phyloP scores from a whole-genome alignment of 371 early-diverging fungal genomes.

The Mortierella sp. region DNA sequence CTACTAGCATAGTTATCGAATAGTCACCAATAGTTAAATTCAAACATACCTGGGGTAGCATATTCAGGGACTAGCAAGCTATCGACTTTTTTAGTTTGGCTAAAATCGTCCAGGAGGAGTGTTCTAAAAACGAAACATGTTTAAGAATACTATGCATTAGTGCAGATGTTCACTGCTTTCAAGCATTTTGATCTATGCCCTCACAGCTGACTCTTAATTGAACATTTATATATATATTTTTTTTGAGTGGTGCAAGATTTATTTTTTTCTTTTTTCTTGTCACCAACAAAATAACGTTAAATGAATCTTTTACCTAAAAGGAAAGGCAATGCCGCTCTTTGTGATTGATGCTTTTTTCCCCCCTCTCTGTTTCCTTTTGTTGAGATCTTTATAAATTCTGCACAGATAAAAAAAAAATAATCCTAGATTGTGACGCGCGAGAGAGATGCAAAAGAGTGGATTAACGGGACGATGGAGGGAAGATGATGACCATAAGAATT shows the following conservation, averaged over 20 bases:
- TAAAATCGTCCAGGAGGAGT: not conserved
- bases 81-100: not conserved
- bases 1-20: too few species aligned
- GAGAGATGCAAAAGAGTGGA: not conserved
- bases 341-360: not conserved
- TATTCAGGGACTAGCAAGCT: constrained; percentile 4
- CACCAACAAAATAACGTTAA: not conserved
- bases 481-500: not conserved
- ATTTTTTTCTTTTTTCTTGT: too few species aligned
- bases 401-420: constrained; percentile 2
- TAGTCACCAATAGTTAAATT: not conserved
- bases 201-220: too few species aligned
- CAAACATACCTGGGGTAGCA: not conserved
- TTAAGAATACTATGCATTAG: not conserved
- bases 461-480: not conserved
- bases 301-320: constrained; percentile 5
- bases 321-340: not conserved
- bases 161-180: not conserved
- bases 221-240: too few species aligned
- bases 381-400: constrained; percentile 2
- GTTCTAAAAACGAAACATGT: not conserved
- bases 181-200: not conserved
- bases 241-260: not conserved
- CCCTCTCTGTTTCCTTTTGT: not conserved
- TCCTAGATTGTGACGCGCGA: not conserved